Percentiles rank a stretch among this genome's conserved stretches.
Conservation (phyloP, 1,139 yeast genomes). For the Taiozyma sp. region DNA sequence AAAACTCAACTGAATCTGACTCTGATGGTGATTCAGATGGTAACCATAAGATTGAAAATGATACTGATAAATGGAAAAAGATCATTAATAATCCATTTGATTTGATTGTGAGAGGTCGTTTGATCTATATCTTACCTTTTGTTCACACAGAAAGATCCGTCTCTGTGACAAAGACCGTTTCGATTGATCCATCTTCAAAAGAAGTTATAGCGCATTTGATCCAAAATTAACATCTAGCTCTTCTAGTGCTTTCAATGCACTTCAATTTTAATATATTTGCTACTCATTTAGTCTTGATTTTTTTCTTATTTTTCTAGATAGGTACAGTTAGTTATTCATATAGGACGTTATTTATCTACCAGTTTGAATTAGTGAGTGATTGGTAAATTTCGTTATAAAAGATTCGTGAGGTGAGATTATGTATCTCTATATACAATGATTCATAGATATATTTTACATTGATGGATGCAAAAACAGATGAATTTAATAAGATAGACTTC, state of each 20-base stretch:
- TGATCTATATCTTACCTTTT: constrained; percentile 73
- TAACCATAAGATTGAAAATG: constrained; percentile 34
- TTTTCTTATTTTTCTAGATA: not conserved
- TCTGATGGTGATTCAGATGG: constrained; percentile 21
- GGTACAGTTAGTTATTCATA: not conserved
- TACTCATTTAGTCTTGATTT: not conserved
- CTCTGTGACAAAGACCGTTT: constrained; percentile 56
- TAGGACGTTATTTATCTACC: not conserved
- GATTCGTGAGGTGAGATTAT: not conserved
- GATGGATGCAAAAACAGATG: not conserved
- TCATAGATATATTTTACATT: not conserved
- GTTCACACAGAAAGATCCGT: constrained; percentile 50
- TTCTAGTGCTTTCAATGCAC: not conserved
- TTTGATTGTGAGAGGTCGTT: constrained; percentile 75
- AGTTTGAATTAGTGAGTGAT: not conserved
- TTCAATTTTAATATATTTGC: not conserved
- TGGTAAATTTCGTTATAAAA: not conserved
- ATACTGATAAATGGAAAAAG: constrained; percentile 58
- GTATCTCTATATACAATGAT: not conserved
- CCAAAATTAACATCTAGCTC: not conserved
- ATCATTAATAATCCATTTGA: constrained; percentile 84
- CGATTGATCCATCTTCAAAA: constrained; percentile 47
- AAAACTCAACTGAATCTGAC: constrained; percentile 46
- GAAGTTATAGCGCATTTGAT: not conserved
- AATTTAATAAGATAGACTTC: not conserved